Percentiles rank a stretch among this genome's conserved stretches.
These are phyloP conservation scores for Neurospora sp. DNA, from an alignment of 2,329 filamentous ascomycete species.

Conservation along the genomic window DNA sequence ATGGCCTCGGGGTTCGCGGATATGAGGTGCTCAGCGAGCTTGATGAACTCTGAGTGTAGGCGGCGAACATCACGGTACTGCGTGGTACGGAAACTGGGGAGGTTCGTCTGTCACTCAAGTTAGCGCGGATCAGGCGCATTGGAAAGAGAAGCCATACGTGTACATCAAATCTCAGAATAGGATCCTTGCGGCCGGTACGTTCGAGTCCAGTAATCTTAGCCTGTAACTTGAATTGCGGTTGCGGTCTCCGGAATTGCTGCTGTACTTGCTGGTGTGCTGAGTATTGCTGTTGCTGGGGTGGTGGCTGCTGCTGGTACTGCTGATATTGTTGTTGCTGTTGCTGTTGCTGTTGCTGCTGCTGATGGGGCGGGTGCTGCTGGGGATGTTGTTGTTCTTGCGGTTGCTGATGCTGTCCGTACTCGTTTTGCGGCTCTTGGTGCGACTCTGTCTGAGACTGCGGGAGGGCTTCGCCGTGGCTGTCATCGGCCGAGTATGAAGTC, in stretches of 20 bases:
- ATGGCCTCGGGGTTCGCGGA: conserved; percentile 95
- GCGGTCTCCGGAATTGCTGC: conserved; percentile 45
- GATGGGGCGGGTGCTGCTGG: no score
- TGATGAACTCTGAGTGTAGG: conserved; percentile 89
- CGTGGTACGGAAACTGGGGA: conserved; percentile 95
- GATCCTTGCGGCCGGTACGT: conserved; percentile 88
- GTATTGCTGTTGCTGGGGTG: conserved; percentile 17
- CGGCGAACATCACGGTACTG: conserved; percentile 96
- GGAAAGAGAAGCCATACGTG: conserved; percentile 53
- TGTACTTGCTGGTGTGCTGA: conserved; percentile 21
- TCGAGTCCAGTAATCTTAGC: conserved; percentile 92
- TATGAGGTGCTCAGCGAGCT: conserved; percentile 91
- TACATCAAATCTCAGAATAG: conserved; percentile 88
- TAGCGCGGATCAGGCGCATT: conserved; percentile 10
- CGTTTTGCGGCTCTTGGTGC: conserved; percentile 10
- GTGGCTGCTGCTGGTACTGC: conserved; percentile 20
- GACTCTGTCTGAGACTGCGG: not conserved
- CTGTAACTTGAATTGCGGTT: conserved; percentile 74
- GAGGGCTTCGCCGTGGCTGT: conserved; percentile 1
- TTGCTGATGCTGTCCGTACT: conserved; percentile 19
- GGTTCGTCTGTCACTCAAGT: conserved; percentile 63
- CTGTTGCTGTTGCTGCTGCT: no score
- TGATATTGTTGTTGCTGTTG: conserved; percentile 12
- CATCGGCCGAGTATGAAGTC: not conserved
- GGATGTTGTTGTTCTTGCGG: conserved; percentile 10